phyloP scores from a whole-genome alignment of 78 protist genomes.

The Polysphondylium violaceum region DNA sequence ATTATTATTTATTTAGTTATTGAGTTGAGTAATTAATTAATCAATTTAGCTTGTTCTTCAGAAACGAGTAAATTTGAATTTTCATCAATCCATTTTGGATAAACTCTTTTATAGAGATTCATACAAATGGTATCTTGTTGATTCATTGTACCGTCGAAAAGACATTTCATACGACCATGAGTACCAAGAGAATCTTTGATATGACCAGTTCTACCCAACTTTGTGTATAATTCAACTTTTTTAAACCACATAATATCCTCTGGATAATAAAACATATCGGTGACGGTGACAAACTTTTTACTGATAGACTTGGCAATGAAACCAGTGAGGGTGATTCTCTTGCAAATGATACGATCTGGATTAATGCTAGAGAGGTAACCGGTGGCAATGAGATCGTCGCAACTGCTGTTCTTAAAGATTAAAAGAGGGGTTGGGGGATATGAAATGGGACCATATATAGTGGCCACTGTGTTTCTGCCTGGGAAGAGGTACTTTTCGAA shows the following conservation, averaged over 20 bases:
- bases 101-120: constrained; percentile 98
- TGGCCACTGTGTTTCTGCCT: constrained; percentile 75
- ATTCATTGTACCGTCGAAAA: constrained; percentile 90
- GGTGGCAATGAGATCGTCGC: constrained; percentile 79
- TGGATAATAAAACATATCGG: constrained; percentile 97
- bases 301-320: constrained; percentile 88
- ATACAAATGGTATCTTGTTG: constrained; percentile 96
- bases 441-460: constrained; percentile 90
- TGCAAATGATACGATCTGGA: constrained; percentile 95
- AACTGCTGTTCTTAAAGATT: constrained; percentile 60
- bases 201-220: constrained; percentile 95
- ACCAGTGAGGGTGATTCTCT: constrained; percentile 96
- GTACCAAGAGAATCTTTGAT: constrained; percentile 95
- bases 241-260: constrained; percentile 98
- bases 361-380: constrained; percentile 86
- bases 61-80: constrained; percentile 15
- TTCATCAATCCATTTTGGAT: constrained; percentile 91
- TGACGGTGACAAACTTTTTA: constrained; percentile 87
- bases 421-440: constrained; percentile 89
- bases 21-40: too few relatives aligned
- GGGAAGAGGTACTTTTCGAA: constrained; percentile 87
- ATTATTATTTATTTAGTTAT: too few relatives aligned
- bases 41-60: too few relatives aligned
- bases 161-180: constrained; percentile 84
- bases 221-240: constrained; percentile 97